Evolutionary conservation across 2,329 filamentous ascomycete species (phyloP).

Genomic region (Ophiostoma sp.): DNA sequence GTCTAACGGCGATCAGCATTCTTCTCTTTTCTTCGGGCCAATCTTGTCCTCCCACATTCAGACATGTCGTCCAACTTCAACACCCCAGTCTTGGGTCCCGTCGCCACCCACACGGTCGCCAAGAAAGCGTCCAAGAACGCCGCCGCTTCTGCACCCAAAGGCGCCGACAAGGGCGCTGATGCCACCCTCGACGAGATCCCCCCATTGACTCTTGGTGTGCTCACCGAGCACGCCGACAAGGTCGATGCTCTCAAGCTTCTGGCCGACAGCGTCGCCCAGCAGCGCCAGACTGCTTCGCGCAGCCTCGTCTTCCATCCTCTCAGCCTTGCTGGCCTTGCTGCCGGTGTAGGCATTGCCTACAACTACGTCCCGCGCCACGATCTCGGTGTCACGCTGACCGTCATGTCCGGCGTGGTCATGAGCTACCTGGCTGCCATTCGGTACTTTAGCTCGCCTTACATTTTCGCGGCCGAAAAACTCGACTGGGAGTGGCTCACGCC

Average conservation of each 20-base stretch:
- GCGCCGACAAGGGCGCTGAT: constrained; percentile 25
- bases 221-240: constrained; percentile 54
- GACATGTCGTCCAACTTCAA: constrained; percentile 58
- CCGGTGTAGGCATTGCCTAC: constrained; percentile 42
- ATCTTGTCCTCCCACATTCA: constrained; percentile 63
- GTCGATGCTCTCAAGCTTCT: constrained; percentile 65
- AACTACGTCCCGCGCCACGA: constrained; percentile 44
- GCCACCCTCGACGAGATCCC: constrained; percentile 50
- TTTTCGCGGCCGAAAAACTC: constrained; percentile 56
- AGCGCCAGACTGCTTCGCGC: constrained; percentile 62
- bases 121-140: constrained; percentile 17
- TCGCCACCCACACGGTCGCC: constrained; percentile 33
- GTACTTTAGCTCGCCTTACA: constrained; percentile 56
- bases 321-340: constrained; percentile 45
- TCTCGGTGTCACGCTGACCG: constrained; percentile 50
- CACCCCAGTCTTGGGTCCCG: constrained; percentile 58
- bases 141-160: not conserved
- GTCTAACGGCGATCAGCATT: constrained; percentile 54
- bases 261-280: constrained; percentile 76
- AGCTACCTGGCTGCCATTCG: constrained; percentile 57
- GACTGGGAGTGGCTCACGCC: constrained; percentile 56
- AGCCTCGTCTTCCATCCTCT: constrained; percentile 60
- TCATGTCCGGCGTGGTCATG: constrained; percentile 58
- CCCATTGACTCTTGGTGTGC: constrained; percentile 57
- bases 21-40: constrained; percentile 74